Conservation (phyloP, 169 alveolate genomes). For the Plasmodium yoelii region DNA sequence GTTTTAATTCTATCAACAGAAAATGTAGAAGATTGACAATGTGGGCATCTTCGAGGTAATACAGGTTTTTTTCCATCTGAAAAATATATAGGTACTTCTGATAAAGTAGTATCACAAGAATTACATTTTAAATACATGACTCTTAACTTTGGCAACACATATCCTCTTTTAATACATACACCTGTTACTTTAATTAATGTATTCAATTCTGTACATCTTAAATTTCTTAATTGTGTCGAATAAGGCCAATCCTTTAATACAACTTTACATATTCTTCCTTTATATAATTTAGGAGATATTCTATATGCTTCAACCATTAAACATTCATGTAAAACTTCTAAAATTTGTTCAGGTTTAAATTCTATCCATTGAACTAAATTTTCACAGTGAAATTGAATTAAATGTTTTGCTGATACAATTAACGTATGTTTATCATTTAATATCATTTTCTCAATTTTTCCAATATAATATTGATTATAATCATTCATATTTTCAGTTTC, state of each 20-base stretch:
- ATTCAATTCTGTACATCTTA: constrained; percentile 94
- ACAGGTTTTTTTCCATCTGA: constrained; percentile 83
- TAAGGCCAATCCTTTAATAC: constrained; percentile 93
- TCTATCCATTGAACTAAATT: constrained; percentile 87
- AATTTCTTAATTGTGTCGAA: constrained; percentile 93
- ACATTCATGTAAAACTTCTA: constrained; percentile 88
- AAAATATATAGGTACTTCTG: constrained; percentile 87
- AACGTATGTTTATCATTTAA: constrained; percentile 87
- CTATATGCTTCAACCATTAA: constrained; percentile 87
- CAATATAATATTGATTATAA: constrained; percentile 83
- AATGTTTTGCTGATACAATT: constrained; percentile 87
- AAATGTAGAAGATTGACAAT: constrained; percentile 94
- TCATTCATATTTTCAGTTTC: constrained; percentile 66
- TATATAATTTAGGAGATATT: constrained; percentile 82
- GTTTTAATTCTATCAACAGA: constrained; percentile 92
- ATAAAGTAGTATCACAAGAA: constrained; percentile 85
- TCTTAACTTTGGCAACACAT: constrained; percentile 94
- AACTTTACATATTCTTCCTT: constrained; percentile 88
- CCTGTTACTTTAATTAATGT: constrained; percentile 95
- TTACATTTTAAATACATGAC: constrained; percentile 92
- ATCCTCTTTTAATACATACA: constrained; percentile 94
- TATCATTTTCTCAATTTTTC: constrained; percentile 88
- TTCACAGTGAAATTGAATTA: constrained; percentile 87
- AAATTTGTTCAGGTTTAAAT: constrained; percentile 84
- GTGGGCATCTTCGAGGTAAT: constrained; percentile 92